These are phyloP conservation scores for Talaromyces ruber DNA, from an alignment of 495 filamentous ascomycete genomes.

Conservation along the genomic window DNA sequence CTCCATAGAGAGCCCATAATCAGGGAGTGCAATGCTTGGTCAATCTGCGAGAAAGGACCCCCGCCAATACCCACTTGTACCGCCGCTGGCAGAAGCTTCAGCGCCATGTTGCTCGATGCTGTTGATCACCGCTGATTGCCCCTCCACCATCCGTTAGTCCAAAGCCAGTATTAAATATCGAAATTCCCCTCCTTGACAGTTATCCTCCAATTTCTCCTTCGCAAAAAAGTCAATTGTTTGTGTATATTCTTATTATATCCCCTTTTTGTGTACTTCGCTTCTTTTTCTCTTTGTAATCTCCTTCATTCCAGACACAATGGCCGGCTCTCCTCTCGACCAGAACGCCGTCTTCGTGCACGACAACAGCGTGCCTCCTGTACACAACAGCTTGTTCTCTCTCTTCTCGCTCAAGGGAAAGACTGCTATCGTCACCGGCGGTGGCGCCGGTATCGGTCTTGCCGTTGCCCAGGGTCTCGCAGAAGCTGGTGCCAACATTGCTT, in stretches of 20 bases:
- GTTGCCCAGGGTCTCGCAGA: slow-evolving; percentile 74
- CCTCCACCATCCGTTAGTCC: neutral
- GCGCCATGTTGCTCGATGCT: neutral
- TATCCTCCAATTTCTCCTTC: neutral
- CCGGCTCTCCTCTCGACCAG: slow-evolving; percentile 24
- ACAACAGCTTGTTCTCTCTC: slow-evolving; percentile 60
- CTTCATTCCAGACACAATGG: slow-evolving; percentile 17
- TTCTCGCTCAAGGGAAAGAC: slow-evolving; percentile 80
- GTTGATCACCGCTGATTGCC: slow-evolving; percentile 1
- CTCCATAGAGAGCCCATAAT: neutral
- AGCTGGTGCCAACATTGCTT: slow-evolving; percentile 77
- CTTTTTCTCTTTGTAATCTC: neutral
- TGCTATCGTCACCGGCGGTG: slow-evolving; percentile 76
- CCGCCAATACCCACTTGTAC: slow-evolving; percentile 2
- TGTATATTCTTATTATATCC: neutral
- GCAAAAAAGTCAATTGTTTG: neutral
- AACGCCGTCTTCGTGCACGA: slow-evolving; percentile 51
- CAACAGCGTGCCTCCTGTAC: slow-evolving; percentile 49
- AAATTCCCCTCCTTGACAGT: neutral
- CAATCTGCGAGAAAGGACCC: neutral
- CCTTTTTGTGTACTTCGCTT: neutral
- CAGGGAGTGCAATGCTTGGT: neutral
- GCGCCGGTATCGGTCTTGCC: slow-evolving; percentile 70
- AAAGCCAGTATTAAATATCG: neutral
- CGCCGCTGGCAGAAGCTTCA: neutral